Base-by-base conservation (phyloP, 257 asterid species). In the Solanum pennellii region DNA sequence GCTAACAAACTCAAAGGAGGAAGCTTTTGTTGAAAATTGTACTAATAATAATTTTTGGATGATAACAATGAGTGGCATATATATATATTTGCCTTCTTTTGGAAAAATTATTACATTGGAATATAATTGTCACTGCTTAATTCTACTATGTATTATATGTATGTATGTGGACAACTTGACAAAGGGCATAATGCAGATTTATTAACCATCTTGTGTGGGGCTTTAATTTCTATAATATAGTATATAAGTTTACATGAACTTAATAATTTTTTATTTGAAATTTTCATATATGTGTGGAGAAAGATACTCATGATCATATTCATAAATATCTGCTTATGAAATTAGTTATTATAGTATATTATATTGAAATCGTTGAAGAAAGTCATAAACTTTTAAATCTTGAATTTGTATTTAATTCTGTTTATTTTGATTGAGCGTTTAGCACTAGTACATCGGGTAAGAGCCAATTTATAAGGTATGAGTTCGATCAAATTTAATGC, bases 1-100 rank as follows among this genome's bases (percentile, higher is more conserved):
- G 74, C 88, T 88, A 88, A 72, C 23, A 62, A 85, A 72, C 12
- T 15, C 82, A 49, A 49, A 49, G 1, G 45, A 87, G 11, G 73
- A 76, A 47, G 66, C 20, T 12, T 7, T 9, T 47, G 7, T 47
- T 80, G 85, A 47, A 41, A 44, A 49, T 10, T 31, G 82, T 21
- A 74, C 56, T 74, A 74, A 3, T 20, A 82, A 49, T 18, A 79
- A 47, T 27, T 47, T 47, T 49, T 31, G 29, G 44, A 49, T 47
- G 85, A 31, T 9, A 62, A 80, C 84, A 27, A 21, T 29, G 27
- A 82, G 71, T 82, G 69, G 31, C 85, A 80, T 47, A 15, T 39
- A 41, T 76, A 62, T 1, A 56, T 56, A 56, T 56, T 56, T 56
- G 29, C 45, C 31, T 14, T 44, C 35, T 23, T 56, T 56, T 56